Evolutionary conservation across 768 basidiomycete species (phyloP), one percentile per base, ranked within the genome.

Genomic region (Tephrocybe sp.): DNA sequence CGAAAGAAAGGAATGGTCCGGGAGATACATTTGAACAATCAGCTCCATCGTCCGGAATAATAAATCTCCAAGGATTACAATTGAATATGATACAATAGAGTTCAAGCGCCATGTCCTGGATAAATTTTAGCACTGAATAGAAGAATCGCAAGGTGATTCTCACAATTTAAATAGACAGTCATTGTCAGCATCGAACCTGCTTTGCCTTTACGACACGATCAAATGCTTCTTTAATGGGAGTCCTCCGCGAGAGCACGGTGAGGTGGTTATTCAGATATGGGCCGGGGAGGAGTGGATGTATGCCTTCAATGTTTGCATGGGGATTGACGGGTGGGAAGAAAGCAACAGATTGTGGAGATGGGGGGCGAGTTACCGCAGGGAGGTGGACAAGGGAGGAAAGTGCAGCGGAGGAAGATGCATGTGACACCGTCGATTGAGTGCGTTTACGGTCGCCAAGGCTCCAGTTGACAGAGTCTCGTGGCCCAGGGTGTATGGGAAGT

Each of bases 251-350:
- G 25, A 88, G 69, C 40, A 87, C 77, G 16, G 85, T 85, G 63
- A 89, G 70, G 50, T 91, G 88, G 49, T 83, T 79, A 56, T 71
- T 78, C 53, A 87, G 64, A 60, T 88, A 89, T 34, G 87, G 86
- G 3, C 79, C 77, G 0, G 88, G 88, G 19, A 90, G 73, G 15
- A 89, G 71, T 0, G 86, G 78, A 61, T 91, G 88, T 8, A 85
- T 78, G 21, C 67, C 70, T 60, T 88, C 84, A 16, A 80, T 66
- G 47, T 80, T 72, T 19, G 69, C 68, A 41, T 75, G 72, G 15
- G 79, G 73, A 47, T 79, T 83, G n/a, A 69, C 65, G 0, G 80
- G 75, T 8, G 88, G 86, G 68, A 90, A 88, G 65, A 82, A 77
- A 7, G 76, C 69, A 5, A 80, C 73, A 43, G 80, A 64, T 49